A percentile compares a stretch with the other conserved stretches of the same genome.
Conservation (phyloP, 1,284 basidiomycete genomes). For the Hymenochaete sp. region DNA sequence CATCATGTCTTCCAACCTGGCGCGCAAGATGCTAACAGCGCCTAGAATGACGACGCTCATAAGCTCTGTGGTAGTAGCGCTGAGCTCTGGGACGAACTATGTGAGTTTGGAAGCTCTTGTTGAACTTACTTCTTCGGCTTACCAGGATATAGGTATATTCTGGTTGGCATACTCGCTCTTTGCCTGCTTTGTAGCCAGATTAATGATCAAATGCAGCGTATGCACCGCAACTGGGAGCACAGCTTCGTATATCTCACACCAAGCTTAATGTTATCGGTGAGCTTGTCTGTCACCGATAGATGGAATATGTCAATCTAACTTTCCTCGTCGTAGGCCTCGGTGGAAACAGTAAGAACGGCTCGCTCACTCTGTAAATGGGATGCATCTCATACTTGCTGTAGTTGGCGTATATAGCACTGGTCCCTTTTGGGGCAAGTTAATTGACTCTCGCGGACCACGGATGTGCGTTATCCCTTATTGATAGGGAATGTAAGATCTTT, state of each 20-base stretch:
- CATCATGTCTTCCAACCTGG: background rate
- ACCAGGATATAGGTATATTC: conserved; percentile 34
- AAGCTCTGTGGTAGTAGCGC: conserved; percentile 46
- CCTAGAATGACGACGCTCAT: conserved; percentile 39
- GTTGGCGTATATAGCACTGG: conserved; percentile 53
- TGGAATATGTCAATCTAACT: background rate
- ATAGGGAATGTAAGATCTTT: too few species aligned
- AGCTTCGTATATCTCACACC: conserved; percentile 65
- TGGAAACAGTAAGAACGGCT: conserved; percentile 44
- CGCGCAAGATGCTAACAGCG: conserved; percentile 29
- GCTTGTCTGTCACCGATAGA: conserved; percentile 9
- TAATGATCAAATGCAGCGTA: conserved; percentile 44
- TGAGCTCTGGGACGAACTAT: conserved; percentile 66
- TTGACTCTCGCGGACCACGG: conserved; percentile 55
- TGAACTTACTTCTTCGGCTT: background rate
- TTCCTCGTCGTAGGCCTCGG: conserved; percentile 31
- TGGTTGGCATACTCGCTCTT: conserved; percentile 29
- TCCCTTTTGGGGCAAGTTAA: conserved; percentile 62
- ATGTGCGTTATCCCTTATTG: conserved; percentile 37
- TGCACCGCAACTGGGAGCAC: conserved; percentile 66
- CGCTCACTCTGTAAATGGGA: background rate
- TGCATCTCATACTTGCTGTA: conserved; percentile 23
- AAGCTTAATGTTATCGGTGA: conserved; percentile 64
- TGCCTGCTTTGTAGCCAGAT: conserved; percentile 6
- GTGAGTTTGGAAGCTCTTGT: conserved; percentile 31